Conservation (phyloP, 2,329 filamentous ascomycete species). For the Botryotinia convoluta region DNA sequence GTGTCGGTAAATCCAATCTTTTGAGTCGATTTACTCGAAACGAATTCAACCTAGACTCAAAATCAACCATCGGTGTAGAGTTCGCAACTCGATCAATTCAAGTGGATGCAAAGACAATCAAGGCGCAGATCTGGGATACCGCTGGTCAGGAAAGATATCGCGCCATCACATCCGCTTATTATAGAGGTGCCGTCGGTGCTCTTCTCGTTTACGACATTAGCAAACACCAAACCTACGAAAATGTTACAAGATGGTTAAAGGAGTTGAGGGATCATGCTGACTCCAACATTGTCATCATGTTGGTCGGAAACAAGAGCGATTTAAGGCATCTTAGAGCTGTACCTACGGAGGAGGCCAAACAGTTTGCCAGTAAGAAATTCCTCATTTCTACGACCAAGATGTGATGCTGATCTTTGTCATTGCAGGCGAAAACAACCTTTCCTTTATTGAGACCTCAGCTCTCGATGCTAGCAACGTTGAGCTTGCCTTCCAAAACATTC, state of each 20-base stretch:
- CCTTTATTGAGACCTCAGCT: constrained; percentile 98
- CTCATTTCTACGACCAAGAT: constrained; percentile 11
- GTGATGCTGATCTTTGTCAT: constrained; percentile 34
- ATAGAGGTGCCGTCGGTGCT: constrained; percentile 93
- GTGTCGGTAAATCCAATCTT: constrained; percentile 99
- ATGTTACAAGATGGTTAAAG: constrained; percentile 98
- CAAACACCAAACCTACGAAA: constrained; percentile 99
- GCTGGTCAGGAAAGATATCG: constrained; percentile 98
- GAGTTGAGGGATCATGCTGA: constrained; percentile 97
- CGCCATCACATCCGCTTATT: constrained; percentile 98
- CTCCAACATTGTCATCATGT: constrained; percentile 99
- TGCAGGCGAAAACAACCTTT: constrained; percentile 92
- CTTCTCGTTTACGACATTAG: constrained; percentile 99
- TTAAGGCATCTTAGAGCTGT: constrained; percentile 96
- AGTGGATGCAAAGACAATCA: constrained; percentile 99
- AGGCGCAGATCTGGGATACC: constrained; percentile 99
- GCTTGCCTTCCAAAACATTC: constrained; percentile 98
- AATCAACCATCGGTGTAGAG: constrained; percentile 99
- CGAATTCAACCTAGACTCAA: constrained; percentile 99
- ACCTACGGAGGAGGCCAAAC: constrained; percentile 95
- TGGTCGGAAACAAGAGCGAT: constrained; percentile 99
- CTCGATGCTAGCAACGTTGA: constrained; percentile 99
- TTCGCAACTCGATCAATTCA: constrained; percentile 98
- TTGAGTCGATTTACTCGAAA: constrained; percentile 99
- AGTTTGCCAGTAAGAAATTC: constrained; percentile 77